phyloP scores from a whole-genome alignment of 768 basidiomycete genomes.

The Mycena rosella region DNA sequence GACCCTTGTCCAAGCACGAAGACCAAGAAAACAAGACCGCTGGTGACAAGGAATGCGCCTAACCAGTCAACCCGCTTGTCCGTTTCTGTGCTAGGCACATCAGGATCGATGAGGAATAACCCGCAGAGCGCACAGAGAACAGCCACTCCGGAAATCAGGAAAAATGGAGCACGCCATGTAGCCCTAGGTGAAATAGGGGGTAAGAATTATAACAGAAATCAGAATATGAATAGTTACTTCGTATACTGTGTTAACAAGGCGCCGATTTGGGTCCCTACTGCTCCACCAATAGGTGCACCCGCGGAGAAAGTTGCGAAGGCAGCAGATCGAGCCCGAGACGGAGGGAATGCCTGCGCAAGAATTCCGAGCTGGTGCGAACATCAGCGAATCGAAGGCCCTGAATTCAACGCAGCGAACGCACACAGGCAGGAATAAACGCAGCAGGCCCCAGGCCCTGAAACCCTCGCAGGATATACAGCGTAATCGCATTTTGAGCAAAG shows the following conservation, averaged over 20 bases:
- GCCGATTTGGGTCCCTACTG: slow-evolving; percentile 69
- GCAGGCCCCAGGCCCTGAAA: slow-evolving; percentile 85
- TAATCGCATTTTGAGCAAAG: slow-evolving; percentile 68
- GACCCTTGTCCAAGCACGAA: slow-evolving; percentile 78
- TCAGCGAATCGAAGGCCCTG: background rate
- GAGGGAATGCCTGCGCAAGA: slow-evolving; percentile 73
- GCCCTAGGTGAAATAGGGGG: slow-evolving; percentile 24
- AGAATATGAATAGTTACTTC: slow-evolving; percentile 28
- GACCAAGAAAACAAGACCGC: slow-evolving; percentile 74
- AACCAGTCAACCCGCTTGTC: slow-evolving; percentile 76
- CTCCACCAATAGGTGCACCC: slow-evolving; percentile 78
- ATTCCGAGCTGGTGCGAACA: slow-evolving; percentile 64
- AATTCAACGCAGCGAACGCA: too few species aligned
- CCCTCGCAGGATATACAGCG: slow-evolving; percentile 79
- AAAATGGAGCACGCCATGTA: slow-evolving; percentile 67
- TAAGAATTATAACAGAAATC: background rate
- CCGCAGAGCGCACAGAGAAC: slow-evolving; percentile 56
- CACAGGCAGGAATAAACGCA: slow-evolving; percentile 79
- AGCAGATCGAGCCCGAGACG: slow-evolving; percentile 61
- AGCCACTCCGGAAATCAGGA: slow-evolving; percentile 61
- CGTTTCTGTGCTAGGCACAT: slow-evolving; percentile 48
- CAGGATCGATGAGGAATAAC: slow-evolving; percentile 62
- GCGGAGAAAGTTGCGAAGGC: slow-evolving; percentile 81
- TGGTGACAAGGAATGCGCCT: slow-evolving; percentile 72
- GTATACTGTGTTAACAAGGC: slow-evolving; percentile 64